Conservation (phyloP, 805 yeast genomes). For the Sugiyamaella qingdaonensis region DNA sequence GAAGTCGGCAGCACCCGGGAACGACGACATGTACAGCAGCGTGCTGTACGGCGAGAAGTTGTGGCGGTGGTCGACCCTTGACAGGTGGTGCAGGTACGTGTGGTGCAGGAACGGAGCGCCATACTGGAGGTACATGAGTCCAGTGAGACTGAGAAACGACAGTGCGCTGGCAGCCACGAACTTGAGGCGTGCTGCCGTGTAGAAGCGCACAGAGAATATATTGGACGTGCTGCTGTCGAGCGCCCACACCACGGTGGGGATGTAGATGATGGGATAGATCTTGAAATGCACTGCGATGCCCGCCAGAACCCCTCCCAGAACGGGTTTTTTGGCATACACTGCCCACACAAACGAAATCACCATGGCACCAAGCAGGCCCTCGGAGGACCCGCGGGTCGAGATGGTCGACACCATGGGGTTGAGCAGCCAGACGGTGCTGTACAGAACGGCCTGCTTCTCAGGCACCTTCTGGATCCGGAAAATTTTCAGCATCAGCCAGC, state of each 20-base stretch:
- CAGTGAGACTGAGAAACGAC: conserved; percentile 47
- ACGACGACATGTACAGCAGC: conserved; percentile 44
- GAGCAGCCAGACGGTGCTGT: conserved; percentile 69
- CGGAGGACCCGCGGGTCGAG: conserved; percentile 90
- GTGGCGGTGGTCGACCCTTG: conserved; percentile 87
- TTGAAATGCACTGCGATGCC: conserved; percentile 87
- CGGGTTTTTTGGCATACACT: conserved; percentile 39
- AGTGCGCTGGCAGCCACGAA: conserved; percentile 40
- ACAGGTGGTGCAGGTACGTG: conserved; percentile 77
- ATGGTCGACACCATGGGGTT: conserved; percentile 96
- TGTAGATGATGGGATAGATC: conserved; percentile 83
- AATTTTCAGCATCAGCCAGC: conserved; percentile 50
- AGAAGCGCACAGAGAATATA: conserved; percentile 15
- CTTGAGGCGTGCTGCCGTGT: conserved; percentile 42
- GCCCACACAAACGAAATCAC: conserved; percentile 51
- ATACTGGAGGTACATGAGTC: conserved; percentile 60
- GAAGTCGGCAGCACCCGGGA: conserved; percentile 22
- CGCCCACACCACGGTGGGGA: conserved; percentile 62
- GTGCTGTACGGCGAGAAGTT: conserved; percentile 87
- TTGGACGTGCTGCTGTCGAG: conserved; percentile 28
- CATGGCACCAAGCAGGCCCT: conserved; percentile 78
- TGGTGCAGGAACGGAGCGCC: conserved; percentile 74
- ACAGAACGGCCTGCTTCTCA: conserved; percentile 32
- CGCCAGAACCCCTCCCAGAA: conserved; percentile 46
- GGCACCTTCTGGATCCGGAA: conserved; percentile 31